Evolutionary conservation across 2,329 filamentous ascomycete genomes (phyloP).

Genomic region (Microcera coccophila): DNA sequence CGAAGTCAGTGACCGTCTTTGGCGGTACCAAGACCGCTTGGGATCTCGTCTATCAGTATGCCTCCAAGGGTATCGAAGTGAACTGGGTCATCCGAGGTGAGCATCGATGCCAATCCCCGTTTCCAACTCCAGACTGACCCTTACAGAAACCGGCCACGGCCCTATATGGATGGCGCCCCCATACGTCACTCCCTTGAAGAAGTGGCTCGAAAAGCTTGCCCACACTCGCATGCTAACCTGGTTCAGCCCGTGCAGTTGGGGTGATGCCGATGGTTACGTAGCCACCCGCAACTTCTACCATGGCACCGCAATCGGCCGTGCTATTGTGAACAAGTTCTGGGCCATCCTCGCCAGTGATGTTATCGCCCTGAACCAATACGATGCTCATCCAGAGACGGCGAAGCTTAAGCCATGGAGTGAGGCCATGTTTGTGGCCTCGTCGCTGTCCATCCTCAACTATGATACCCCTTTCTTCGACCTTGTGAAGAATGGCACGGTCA

Average conservation of each 20-base stretch:
- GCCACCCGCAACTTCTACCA: slow-evolving; percentile 48
- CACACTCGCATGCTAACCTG: slow-evolving; percentile 56
- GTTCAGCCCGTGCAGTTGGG: slow-evolving; percentile 65
- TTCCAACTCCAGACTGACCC: slow-evolving; percentile 15
- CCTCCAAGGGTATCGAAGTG: slow-evolving; percentile 50
- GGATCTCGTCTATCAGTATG: slow-evolving; percentile 62
- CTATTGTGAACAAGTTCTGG: slow-evolving; percentile 49
- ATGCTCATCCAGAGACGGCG: slow-evolving; percentile 36
- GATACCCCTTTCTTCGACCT: slow-evolving; percentile 48
- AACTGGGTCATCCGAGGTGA: slow-evolving; percentile 57
- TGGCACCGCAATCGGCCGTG: slow-evolving; percentile 46
- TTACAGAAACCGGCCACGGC: slow-evolving; percentile 43
- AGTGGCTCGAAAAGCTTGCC: slow-evolving; percentile 56
- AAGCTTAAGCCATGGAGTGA: slow-evolving; percentile 41
- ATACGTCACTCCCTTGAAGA: slow-evolving; percentile 59
- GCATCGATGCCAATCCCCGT: slow-evolving; percentile 1
- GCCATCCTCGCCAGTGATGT: slow-evolving; percentile 44
- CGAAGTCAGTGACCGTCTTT: slow-evolving; percentile 51
- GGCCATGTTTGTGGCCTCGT: slow-evolving; percentile 45
- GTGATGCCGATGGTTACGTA: slow-evolving; percentile 50
- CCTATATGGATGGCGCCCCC: slow-evolving; percentile 53
- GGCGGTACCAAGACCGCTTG: slow-evolving; percentile 63
- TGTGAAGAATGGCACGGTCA: slow-evolving; percentile 45
- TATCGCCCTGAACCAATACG: slow-evolving; percentile 42
- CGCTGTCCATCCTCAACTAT: slow-evolving; percentile 53